Conservation (phyloP, 2,329 filamentous ascomycete genomes). For the Penicillium olsonii region DNA sequence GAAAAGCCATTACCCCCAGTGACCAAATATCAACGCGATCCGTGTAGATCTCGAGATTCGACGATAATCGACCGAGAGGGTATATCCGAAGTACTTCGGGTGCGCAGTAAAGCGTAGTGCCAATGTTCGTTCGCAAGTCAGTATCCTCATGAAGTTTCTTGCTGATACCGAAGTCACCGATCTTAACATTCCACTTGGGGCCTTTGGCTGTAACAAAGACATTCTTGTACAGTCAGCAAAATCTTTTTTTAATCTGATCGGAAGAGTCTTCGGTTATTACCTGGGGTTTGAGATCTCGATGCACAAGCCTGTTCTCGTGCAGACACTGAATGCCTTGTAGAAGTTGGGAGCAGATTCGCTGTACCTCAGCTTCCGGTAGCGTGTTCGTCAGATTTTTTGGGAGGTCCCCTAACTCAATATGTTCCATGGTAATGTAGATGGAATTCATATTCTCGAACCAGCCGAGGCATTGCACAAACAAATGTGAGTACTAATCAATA, state of each 20-base stretch:
- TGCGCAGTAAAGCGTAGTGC: background rate
- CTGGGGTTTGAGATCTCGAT: constrained; percentile 11
- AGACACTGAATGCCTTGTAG: constrained; percentile 3
- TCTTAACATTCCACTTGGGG: constrained; percentile 22
- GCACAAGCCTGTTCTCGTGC: constrained; percentile 6
- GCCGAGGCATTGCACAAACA: constrained; percentile 9
- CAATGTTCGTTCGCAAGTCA: background rate
- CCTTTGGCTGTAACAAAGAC: constrained; percentile 17
- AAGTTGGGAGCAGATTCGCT: constrained; percentile 1
- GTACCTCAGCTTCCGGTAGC: constrained; percentile 2
- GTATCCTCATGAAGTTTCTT: constrained; percentile 6
- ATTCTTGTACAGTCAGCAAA: constrained; percentile 17
- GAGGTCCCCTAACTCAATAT: constrained; percentile 5
- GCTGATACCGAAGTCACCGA: constrained; percentile 25
- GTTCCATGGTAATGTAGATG: constrained; percentile 10
- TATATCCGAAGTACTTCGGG: background rate
- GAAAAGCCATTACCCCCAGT: background rate
- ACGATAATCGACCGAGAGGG: too few relatives aligned
- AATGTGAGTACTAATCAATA: background rate
- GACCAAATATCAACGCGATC: background rate
- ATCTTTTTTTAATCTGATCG: too few relatives aligned
- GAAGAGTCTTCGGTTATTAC: too few relatives aligned
- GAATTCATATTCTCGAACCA: constrained; percentile 7
- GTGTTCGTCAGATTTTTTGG: background rate
- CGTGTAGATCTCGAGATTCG: background rate